Base-by-base conservation (phyloP, 257 asterid species). In the Solanum chilense region DNA sequence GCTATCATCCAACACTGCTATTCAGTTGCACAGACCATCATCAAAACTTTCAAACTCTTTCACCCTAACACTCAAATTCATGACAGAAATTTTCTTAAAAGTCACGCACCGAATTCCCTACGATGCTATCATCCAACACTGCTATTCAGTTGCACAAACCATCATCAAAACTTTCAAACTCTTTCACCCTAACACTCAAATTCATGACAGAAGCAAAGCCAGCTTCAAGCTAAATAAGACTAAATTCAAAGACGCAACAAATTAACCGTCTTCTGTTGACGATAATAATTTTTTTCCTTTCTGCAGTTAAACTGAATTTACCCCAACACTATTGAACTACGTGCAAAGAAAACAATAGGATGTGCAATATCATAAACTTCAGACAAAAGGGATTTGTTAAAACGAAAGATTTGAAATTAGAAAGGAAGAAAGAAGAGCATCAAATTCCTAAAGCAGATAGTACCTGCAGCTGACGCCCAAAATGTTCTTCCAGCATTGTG, bases 391-490 rank as follows among this genome's bases (percentile, higher is more conserved):
- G 25, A 42, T 12, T 25, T 14, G 37, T 14, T n/a, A 14, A 44
- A 44, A 25, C 0, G 18, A 25, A 77, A 4, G 62, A 77, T 77
- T 77, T 77, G 5, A 44, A 25, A 44, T 44, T 77, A n/a, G 25
- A 15, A 80, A 80, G 1, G 18, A 49, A 76, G 45, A 76, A 47
- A 80, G 11, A 12, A 80, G 69, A 29, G 31, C 27, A 49, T 27
- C 15, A 18, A 13, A 81, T 5, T 49, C 68, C 84, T 58, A 83
- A 82, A 87, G 75, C 83, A 77, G 62, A 83, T 37, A 7, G 74
- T 91, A 94, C 98, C 90, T 92, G 98, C 90, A 97, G 90, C 85
- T 94, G 98, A 84, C 85, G 90, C 86, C 98, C 98, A 89, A 95
- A 95, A 91, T 95, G 98, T 41, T 94, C 92, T 80, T 94, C 95